Evolutionary conservation across 1,139 yeast genomes (phyloP).

Genomic region (Hyphopichia buzzinii): DNA sequence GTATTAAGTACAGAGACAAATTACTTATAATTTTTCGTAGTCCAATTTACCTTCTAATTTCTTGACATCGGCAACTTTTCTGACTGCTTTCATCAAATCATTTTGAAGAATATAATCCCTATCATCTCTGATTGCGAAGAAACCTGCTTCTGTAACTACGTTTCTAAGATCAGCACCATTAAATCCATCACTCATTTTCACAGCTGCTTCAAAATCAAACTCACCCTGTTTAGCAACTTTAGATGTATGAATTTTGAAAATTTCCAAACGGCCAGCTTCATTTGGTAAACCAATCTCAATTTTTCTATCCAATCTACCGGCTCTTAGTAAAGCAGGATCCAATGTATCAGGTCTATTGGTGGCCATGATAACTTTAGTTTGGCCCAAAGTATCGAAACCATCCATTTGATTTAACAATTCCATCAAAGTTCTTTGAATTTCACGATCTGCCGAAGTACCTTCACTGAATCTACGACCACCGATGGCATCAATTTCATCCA

Average conservation of each 20-base stretch:
- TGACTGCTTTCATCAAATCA: constrained; percentile 95
- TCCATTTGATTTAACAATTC: constrained; percentile 98
- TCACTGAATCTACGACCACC: constrained; percentile 98
- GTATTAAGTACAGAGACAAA: not conserved
- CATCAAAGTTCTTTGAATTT: constrained; percentile 98
- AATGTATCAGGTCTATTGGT: constrained; percentile 98
- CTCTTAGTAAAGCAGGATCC: constrained; percentile 98
- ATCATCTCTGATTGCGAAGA: constrained; percentile 96
- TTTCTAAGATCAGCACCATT: constrained; percentile 99
- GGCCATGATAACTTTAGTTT: constrained; percentile 98
- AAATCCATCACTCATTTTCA: constrained; percentile 97
- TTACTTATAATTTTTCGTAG: constrained; percentile 72
- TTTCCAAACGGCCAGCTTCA: constrained; percentile 92
- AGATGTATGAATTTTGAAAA: constrained; percentile 90
- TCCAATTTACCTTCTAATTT: constrained; percentile 95
- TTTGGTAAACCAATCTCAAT: constrained; percentile 96
- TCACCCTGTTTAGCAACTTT: constrained; percentile 91
- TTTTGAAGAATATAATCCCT: constrained; percentile 91
- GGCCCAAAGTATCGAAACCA: constrained; percentile 96
- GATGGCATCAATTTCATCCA: constrained; percentile 99
- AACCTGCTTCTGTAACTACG: constrained; percentile 98
- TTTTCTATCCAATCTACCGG: constrained; percentile 97
- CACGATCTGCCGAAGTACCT: constrained; percentile 99
- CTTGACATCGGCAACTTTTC: constrained; percentile 96
- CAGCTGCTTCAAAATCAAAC: constrained; percentile 95